Conservation (phyloP, 345 rosid species). For the Populus deltoides region DNA sequence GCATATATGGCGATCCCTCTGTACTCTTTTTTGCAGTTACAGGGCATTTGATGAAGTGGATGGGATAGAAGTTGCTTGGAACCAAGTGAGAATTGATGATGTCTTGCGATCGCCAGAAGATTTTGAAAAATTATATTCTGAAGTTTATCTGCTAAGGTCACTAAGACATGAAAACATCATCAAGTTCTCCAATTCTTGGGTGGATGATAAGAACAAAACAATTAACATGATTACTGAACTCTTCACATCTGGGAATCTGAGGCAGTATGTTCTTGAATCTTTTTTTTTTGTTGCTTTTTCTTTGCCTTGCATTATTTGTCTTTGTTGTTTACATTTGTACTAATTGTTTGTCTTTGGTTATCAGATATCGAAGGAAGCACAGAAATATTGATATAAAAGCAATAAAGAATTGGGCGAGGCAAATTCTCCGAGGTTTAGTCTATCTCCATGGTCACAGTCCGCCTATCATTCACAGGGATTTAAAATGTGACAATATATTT, state of each 20-base stretch:
- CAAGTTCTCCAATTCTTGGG: constrained; percentile 75
- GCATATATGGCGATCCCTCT: not conserved
- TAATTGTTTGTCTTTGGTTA: not conserved
- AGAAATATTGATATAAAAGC: constrained; percentile 81
- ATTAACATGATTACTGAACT: constrained; percentile 91
- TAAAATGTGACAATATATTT: constrained; percentile 90
- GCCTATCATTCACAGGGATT: constrained; percentile 90
- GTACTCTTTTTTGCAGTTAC: constrained; percentile 43
- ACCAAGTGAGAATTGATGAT: constrained; percentile 67
- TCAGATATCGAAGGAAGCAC: constrained; percentile 86
- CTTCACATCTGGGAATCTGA: constrained; percentile 85
- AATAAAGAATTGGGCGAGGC: constrained; percentile 86
- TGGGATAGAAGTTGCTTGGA: constrained; percentile 95
- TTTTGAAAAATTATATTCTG: constrained; percentile 67
- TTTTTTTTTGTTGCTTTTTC: not conserved
- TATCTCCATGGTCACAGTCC: constrained; percentile 91
- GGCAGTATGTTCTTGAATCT: constrained; percentile 38
- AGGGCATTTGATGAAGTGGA: constrained; percentile 81
- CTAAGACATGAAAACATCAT: constrained; percentile 72
- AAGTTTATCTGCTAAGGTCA: constrained; percentile 73
- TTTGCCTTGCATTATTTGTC: not conserved
- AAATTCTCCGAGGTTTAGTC: constrained; percentile 74
- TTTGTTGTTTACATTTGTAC: not conserved
- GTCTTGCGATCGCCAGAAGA: constrained; percentile 65
- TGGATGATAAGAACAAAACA: constrained; percentile 66